Base-by-base conservation (phyloP, 495 filamentous ascomycete species). In the Aspergillus diversus region DNA sequence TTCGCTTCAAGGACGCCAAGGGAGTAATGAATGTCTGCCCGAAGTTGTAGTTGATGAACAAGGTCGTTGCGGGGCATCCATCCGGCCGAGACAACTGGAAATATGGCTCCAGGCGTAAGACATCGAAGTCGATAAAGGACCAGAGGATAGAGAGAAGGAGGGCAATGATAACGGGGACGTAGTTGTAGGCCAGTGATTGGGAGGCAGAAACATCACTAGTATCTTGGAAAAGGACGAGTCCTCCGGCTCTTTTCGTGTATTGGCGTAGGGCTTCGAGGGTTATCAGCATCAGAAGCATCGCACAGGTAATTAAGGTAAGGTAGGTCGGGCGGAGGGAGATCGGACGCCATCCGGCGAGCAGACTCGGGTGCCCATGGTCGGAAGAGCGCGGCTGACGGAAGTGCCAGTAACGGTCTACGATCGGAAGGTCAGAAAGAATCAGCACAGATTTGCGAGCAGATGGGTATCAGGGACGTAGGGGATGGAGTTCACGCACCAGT, bases 31-130 rank as follows among this genome's bases (percentile, higher is more conserved):
- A 68, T 7, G 74, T 75, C 53, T 79, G 77, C 15, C 76, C 76
- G 35, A 79, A 79, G 48, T 77, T 79, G 55, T 79, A 79, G 60
- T 79, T 79, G 71, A 75, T 79, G 55, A 78, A 78, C 3, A 79
- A 62, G 6, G 75, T 70, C 1, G 66, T 69, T 32, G 77, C 77
- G 27, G 75, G 74, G 11, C 70, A 72, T 3, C 77, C 77, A 15
- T 74, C 66, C 8, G 77, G 73, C 16, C 66, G 65, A 11, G 77
- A 72, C 34, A 79, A 53, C 56, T 79, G 77, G 34, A 78, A 79
- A 59, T 77, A 79, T 0, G 77, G 77, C 35, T 79, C 77, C 21
- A 79, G 69, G 13, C 77, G 77, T 9, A 79, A 66, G 7, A 78
- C 75, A 66, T 79, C 77, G 59, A 75, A 79, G 48, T 79, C 77